phyloP scores from a whole-genome alignment of 78 protist species.

The Pelomyxa schiedti region DNA sequence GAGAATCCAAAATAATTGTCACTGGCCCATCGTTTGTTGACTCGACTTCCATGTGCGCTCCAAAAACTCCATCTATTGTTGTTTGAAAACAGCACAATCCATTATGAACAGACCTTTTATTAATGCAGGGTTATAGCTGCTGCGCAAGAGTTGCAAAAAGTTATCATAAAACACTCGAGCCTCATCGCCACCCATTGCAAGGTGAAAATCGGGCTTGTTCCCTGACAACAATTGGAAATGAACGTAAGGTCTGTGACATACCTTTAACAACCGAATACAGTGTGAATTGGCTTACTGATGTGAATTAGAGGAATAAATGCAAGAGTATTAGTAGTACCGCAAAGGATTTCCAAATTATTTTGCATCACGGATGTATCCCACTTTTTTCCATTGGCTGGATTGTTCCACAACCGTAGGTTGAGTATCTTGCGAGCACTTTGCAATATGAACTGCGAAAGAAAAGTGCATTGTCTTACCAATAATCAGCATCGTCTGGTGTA shows the following conservation, averaged over 20 bases:
- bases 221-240: too few species aligned
- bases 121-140: not conserved
- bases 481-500: too few species aligned
- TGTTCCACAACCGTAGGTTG: not conserved
- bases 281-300: not conserved
- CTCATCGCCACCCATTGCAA: not conserved
- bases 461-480: too few species aligned
- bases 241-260: too few species aligned
- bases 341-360: not conserved
- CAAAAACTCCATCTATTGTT: not conserved
- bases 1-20: not conserved
- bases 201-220: not conserved
- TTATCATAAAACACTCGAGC: not conserved
- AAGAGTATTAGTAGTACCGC: not conserved
- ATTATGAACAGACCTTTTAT: too few species aligned
- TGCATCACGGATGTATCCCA: not conserved
- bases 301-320: not conserved
- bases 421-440: too few species aligned
- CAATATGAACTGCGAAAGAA: too few species aligned
- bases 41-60: not conserved
- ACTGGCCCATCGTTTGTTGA: not conserved
- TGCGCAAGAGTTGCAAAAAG: not conserved
- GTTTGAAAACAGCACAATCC: too few species aligned
- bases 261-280: not conserved
- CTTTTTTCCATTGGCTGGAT: not conserved